Evolutionary conservation across 768 basidiomycete species (phyloP).

Genomic region (Naganishia randhawae): DNA sequence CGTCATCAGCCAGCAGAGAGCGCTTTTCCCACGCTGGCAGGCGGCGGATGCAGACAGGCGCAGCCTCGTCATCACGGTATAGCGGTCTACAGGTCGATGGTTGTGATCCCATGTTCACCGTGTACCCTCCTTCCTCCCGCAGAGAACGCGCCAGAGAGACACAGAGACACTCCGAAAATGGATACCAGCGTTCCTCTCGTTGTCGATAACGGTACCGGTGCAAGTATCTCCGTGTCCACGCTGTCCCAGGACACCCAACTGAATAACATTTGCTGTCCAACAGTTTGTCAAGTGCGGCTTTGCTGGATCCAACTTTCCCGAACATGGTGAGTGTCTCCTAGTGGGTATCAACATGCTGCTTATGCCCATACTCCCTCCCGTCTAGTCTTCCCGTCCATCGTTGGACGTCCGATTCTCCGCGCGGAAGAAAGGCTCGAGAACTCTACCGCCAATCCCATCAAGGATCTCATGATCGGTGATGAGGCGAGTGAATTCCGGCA

Average conservation of each 20-base stretch:
- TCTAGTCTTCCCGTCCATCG: constrained; percentile 89
- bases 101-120: too few species aligned
- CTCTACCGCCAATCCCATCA: constrained; percentile 61
- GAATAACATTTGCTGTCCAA: constrained; percentile 24
- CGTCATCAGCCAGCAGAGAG: neutral
- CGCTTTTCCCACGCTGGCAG: constrained; percentile 5
- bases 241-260: neutral
- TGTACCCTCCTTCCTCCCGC: too few species aligned
- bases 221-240: constrained; percentile 52
- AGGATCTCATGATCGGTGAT: constrained; percentile 98
- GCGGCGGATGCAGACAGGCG: neutral
- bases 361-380: neutral
- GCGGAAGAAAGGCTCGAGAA: constrained; percentile 91
- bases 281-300: constrained; percentile 90
- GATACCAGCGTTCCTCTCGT: constrained; percentile 57
- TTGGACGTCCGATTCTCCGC: constrained; percentile 93
- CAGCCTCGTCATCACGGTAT: constrained; percentile 16
- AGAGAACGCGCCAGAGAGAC: too few species aligned
- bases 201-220: constrained; percentile 85
- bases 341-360: neutral
- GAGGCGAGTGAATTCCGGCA: constrained; percentile 90
- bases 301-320: constrained; percentile 90
- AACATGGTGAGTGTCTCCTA: constrained; percentile 54
- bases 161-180: neutral
- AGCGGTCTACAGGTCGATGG: neutral